Base-by-base conservation (phyloP, 2,329 filamentous ascomycete species). In the Leptodontidium sp. region DNA sequence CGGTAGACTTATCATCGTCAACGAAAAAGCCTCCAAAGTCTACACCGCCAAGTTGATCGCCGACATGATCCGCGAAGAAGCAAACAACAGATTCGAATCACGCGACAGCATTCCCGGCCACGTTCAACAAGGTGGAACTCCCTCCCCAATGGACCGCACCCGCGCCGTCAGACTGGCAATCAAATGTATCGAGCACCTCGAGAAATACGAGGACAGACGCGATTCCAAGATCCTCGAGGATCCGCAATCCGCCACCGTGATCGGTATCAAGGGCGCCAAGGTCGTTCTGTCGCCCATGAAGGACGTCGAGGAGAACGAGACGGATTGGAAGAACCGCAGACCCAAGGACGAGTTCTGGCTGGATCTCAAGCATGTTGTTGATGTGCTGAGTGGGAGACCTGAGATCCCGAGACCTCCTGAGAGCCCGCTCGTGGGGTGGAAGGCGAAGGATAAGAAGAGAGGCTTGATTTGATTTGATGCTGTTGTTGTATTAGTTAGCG, bases 21-120 rank as follows among this genome's bases (percentile, higher is more conserved):
- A 98, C 81, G 96, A 99, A 81, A 94, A 94, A 81, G 92, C 96
- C 7, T 97, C 93, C 76, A 90, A 87, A 76, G 94, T 94, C 17
- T 98, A 98, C 85, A 93, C 87, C 61, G 97, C 96, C 21, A 94
- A 97, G 80, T 88, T 98, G 68, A 95, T 99, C 76, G 94, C 95
- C 43, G 91, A 95, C 78, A 98, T 98, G 82, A 97, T 99, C 82
- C 92, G 92, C 68, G 94, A 97, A 74, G 96, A 98, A 80, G 93
- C 94, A 9, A 91, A 93, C 75, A 94, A 94, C 72, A 90, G 94
- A 17, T 99, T 99, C 78, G 96, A 99, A 81, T 92, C 93, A 57
- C 90, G 95, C 70, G 92, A 96, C 78, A 94, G 93, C 74, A 95
- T 97, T 62, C 94, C 94, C 0, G 94, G 94, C 15, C 94, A 98